phyloP scores from a whole-genome alignment of 2,329 filamentous ascomycete species.

The Alternaria incomplexa region DNA sequence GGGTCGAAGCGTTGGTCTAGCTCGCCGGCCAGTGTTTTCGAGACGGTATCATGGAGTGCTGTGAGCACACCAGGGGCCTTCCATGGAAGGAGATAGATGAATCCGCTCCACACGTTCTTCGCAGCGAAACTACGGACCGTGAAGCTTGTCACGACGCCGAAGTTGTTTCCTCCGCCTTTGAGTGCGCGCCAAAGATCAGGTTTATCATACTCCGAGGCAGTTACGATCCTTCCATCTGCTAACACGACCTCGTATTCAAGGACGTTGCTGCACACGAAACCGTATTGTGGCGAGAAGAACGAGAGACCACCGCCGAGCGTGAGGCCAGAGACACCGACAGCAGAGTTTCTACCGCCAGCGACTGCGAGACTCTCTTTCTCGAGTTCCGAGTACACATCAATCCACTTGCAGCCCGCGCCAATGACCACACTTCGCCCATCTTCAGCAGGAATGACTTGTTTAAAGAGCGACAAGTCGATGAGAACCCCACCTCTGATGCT shows the following conservation, averaged over 20 bases:
- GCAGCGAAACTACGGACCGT: constrained; percentile 24
- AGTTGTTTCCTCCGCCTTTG: constrained; percentile 47
- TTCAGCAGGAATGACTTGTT: constrained; percentile 9
- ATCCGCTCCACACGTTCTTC: constrained; percentile 44
- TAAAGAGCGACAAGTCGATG: constrained; percentile 24
- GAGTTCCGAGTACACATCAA: constrained; percentile 19
- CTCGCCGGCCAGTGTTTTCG: constrained; percentile 6
- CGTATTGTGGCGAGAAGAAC: constrained; percentile 40
- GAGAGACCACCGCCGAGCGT: constrained; percentile 47
- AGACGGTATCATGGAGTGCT: constrained; percentile 4
- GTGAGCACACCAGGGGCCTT: constrained; percentile 15
- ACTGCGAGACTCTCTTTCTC: constrained; percentile 24
- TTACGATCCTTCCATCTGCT: constrained; percentile 41
- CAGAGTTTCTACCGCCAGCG: constrained; percentile 31
- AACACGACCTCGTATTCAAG: constrained; percentile 46
- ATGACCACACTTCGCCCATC: constrained; percentile 15
- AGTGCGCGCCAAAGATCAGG: constrained; percentile 40
- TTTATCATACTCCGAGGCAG: constrained; percentile 33
- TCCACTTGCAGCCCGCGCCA: constrained; percentile 30
- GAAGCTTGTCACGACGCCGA: constrained; percentile 46
- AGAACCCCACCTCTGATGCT: constrained; percentile 28
- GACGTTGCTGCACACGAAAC: constrained; percentile 42
- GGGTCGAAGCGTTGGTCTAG: constrained; percentile 36
- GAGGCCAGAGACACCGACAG: constrained; percentile 40
- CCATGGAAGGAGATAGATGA: constrained; percentile 21